Evolutionary conservation across 805 yeast genomes (phyloP).

Genomic region (Kockiozyma suomiensis): DNA sequence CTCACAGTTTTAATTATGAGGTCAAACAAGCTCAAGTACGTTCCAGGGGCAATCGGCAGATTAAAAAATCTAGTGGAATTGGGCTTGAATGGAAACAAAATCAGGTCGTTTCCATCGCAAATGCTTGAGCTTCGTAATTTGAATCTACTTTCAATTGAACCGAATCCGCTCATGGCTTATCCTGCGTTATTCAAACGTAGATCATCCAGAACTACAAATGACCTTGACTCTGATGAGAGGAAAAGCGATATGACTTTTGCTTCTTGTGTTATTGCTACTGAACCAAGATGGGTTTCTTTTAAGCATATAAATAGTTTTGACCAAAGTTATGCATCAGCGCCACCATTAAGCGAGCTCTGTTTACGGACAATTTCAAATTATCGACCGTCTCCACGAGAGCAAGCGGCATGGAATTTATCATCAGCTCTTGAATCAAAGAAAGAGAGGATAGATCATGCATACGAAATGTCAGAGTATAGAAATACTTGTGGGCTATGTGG

Average conservation of each 20-base stretch:
- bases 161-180: conserved; percentile 42
- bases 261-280: background rate
- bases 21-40: conserved; percentile 38
- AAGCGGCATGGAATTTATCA: conserved; percentile 34
- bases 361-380: conserved; percentile 34
- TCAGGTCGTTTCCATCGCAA: conserved; percentile 44
- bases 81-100: conserved; percentile 43
- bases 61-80: conserved; percentile 42
- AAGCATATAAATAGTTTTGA: background rate
- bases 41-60: conserved; percentile 43
- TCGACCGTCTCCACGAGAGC: conserved; percentile 30
- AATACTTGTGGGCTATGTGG: conserved; percentile 41
- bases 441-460: conserved; percentile 35
- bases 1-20: conserved; percentile 45
- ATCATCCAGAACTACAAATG: background rate
- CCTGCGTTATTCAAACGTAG: conserved; percentile 28
- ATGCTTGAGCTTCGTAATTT: conserved; percentile 39
- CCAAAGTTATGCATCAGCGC: background rate
- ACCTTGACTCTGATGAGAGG: background rate
- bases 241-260: conserved; percentile 3
- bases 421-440: conserved; percentile 6
- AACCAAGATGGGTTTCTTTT: background rate
- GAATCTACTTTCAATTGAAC: conserved; percentile 41
- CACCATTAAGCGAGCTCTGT: conserved; percentile 32
- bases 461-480: conserved; percentile 19